Conservation (phyloP, 2,329 filamentous ascomycete species). For the Chaetomium olivaceum region DNA sequence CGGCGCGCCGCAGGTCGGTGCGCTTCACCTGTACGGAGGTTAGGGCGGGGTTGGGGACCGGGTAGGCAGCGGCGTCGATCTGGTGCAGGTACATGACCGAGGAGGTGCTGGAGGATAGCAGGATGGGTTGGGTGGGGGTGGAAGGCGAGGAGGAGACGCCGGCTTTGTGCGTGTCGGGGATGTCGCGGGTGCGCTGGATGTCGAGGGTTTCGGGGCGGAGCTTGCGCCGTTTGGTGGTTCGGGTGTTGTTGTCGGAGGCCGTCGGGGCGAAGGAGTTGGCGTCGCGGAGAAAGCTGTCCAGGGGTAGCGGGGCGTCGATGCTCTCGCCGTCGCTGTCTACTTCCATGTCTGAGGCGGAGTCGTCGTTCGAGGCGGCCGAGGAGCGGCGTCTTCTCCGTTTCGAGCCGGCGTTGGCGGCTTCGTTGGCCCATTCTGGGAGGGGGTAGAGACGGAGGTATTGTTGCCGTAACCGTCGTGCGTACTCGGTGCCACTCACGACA, state of each 20-base stretch:
- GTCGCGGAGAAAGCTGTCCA: conserved; percentile 78
- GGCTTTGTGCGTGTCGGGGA: conserved; percentile 75
- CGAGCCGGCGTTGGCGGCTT: conserved; percentile 45
- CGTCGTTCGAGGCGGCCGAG: conserved; percentile 46
- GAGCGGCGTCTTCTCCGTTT: conserved; percentile 52
- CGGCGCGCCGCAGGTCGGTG: conserved; percentile 80
- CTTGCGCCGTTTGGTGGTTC: conserved; percentile 63
- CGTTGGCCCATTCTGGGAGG: conserved; percentile 60
- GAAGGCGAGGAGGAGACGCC: conserved; percentile 84
- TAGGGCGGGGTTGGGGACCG: conserved; percentile 81
- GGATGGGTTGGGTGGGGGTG: conserved; percentile 84
- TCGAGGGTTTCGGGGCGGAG: conserved; percentile 85
- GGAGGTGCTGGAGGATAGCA: conserved; percentile 84
- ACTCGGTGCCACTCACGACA: conserved; percentile 81
- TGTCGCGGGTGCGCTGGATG: conserved; percentile 85
- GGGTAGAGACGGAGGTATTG: conserved; percentile 68
- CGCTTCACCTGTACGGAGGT: conserved; percentile 85
- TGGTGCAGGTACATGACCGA: conserved; percentile 88
- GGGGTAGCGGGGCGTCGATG: conserved; percentile 66
- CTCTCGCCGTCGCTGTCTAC: conserved; percentile 56
- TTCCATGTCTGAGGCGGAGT: conserved; percentile 36
- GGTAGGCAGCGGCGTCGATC: conserved; percentile 71
- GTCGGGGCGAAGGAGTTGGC: conserved; percentile 64
- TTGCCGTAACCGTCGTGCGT: conserved; percentile 73
- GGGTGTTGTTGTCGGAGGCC: conserved; percentile 41